A percentile compares a stretch with the other conserved stretches of the same genome.
These are phyloP conservation scores for Selenicereus undatus DNA, from an alignment of 148 eudicot genomes.

Conservation along the genomic window DNA sequence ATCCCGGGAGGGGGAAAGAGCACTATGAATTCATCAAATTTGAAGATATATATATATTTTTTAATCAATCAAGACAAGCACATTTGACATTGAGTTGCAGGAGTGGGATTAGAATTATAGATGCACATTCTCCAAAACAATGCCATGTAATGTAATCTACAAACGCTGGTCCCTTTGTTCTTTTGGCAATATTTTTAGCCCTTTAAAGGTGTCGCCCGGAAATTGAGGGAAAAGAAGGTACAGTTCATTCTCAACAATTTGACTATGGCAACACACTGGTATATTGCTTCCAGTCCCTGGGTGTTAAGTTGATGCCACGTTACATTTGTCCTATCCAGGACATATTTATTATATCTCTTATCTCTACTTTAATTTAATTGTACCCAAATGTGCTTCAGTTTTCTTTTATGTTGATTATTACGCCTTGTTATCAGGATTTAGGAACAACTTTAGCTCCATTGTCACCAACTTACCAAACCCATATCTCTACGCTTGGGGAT, in stretches of 20 bases:
- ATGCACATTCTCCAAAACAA: neutral
- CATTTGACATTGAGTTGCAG: neutral
- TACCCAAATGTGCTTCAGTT: neutral
- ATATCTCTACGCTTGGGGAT: too few relatives aligned
- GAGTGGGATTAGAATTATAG: neutral
- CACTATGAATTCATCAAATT: too few relatives aligned
- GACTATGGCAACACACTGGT: neutral
- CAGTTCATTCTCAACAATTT: neutral
- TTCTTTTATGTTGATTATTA: neutral
- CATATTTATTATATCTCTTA: too few relatives aligned
- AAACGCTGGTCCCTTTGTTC: neutral
- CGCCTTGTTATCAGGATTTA: too few relatives aligned
- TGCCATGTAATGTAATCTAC: neutral
- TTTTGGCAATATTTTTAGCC: too few relatives aligned
- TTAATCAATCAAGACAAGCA: too few relatives aligned
- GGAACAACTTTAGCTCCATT: too few relatives aligned
- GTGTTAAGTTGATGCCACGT: neutral
- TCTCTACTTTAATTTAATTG: too few relatives aligned
- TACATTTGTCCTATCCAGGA: neutral
- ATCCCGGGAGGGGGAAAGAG: too few relatives aligned
- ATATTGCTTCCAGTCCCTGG: neutral
- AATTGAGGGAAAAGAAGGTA: neutral
- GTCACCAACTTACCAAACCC: too few relatives aligned
- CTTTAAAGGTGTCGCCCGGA: neutral
- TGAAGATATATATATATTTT: too few relatives aligned